Conservation (phyloP, 2,329 filamentous ascomycete genomes). For the Fusarium verrucosum region DNA sequence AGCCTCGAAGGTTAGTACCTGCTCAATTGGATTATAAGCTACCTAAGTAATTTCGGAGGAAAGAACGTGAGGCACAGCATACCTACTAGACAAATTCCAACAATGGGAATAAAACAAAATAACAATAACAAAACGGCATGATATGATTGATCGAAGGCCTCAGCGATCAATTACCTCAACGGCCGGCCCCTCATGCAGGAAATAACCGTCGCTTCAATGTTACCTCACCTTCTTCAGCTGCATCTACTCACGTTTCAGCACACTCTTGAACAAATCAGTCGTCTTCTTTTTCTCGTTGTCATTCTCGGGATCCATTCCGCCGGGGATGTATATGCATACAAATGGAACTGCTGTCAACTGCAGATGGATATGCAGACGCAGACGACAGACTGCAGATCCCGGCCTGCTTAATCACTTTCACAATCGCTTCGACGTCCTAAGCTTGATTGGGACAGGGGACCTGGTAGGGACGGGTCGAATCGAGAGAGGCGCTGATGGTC, state of each 20-base stretch:
- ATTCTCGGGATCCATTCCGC: slow-evolving; percentile 15
- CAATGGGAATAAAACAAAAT: background rate
- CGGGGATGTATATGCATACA: slow-evolving; percentile 12
- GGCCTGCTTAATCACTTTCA: slow-evolving; percentile 28
- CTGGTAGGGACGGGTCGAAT: slow-evolving; percentile 33
- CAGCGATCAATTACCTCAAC: slow-evolving; percentile 13
- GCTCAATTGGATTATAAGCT: too few species aligned
- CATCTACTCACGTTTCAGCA: slow-evolving; percentile 27
- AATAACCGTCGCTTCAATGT: slow-evolving; percentile 30
- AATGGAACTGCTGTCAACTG: slow-evolving; percentile 21
- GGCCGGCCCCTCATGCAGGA: background rate
- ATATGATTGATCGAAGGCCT: slow-evolving; percentile 18
- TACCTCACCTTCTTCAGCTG: slow-evolving; percentile 15
- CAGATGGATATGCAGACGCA: background rate
- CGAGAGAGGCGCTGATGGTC: slow-evolving; percentile 29
- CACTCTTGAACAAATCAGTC: slow-evolving; percentile 32
- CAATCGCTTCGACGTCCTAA: slow-evolving; percentile 26
- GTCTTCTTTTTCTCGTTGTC: slow-evolving; percentile 17
- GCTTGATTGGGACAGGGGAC: slow-evolving; percentile 28
- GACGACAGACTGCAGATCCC: slow-evolving; percentile 4
- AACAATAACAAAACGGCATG: background rate
- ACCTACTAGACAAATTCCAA: background rate
- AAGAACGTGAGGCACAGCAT: background rate
- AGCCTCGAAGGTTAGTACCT: background rate
- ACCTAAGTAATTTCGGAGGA: background rate